Evolutionary conservation across 768 basidiomycete species (phyloP).

Genomic region (Auricularia auricula-judae): DNA sequence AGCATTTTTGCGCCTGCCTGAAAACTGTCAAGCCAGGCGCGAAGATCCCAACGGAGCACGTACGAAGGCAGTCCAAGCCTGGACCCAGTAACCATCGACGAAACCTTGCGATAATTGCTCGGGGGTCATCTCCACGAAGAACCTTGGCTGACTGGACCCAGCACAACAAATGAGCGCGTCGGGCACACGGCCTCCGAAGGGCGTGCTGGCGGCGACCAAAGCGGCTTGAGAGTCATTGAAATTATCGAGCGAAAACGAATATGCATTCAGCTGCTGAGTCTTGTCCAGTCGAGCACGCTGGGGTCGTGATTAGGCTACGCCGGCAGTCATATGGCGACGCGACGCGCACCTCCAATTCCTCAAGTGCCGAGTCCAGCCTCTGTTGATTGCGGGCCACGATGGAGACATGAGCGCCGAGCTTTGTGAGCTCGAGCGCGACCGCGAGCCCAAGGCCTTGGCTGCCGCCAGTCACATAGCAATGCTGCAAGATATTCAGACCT

Average conservation of each 20-base stretch:
- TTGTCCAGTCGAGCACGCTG: conserved; percentile 13
- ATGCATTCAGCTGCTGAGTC: conserved; percentile 30
- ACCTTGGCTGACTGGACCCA: conserved; percentile 57
- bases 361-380: conserved; percentile 49
- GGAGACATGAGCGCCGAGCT: conserved; percentile 68
- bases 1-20: conserved; percentile 62
- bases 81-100: conserved; percentile 45
- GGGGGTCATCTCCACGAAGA: conserved; percentile 63
- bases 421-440: conserved; percentile 53
- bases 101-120: conserved; percentile 44
- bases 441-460: conserved; percentile 71
- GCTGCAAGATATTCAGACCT: conserved; percentile 30
- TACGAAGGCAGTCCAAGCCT: conserved; percentile 44
- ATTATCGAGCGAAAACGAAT: conserved; percentile 54
- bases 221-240: conserved; percentile 46
- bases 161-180: conserved; percentile 76
- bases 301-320: neutral
- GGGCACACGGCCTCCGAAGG: conserved; percentile 47
- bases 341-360: conserved; percentile 48
- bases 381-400: conserved; percentile 71
- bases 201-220: conserved; percentile 44
- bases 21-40: neutral
- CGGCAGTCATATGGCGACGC: neutral
- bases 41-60: conserved; percentile 9
- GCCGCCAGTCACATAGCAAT: conserved; percentile 79